Percentiles rank a stretch among this genome's conserved stretches.
Conservation (phyloP, 2,329 filamentous ascomycete genomes). For the Pseudogymnoascus sp. region DNA sequence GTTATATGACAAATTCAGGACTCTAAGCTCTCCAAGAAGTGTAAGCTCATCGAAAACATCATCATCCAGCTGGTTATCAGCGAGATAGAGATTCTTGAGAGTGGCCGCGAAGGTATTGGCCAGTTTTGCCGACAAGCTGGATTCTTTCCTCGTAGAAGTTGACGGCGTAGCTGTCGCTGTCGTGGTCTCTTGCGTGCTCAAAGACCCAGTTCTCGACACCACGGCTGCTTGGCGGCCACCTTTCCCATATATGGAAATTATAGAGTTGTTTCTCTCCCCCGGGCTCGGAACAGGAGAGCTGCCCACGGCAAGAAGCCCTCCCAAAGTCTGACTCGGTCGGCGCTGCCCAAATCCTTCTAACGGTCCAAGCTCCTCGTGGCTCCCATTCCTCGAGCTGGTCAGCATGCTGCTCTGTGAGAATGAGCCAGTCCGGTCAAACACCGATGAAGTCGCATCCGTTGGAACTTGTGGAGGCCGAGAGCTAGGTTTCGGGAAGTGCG, state of each 20-base stretch:
- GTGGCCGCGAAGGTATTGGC: slow-evolving; percentile 84
- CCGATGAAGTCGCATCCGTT: slow-evolving; percentile 36
- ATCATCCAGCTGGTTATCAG: slow-evolving; percentile 89
- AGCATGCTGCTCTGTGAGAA: slow-evolving; percentile 15
- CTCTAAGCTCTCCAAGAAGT: slow-evolving; percentile 71
- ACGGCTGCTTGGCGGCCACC: slow-evolving; percentile 80
- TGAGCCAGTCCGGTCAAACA: slow-evolving; percentile 8
- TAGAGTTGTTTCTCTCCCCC: slow-evolving; percentile 69
- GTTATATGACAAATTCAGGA: slow-evolving; percentile 93
- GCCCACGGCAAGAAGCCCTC: slow-evolving; percentile 66
- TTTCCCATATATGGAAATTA: slow-evolving; percentile 72
- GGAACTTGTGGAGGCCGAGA: slow-evolving; percentile 60
- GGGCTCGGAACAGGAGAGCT: slow-evolving; percentile 58
- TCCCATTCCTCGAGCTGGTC: slow-evolving; percentile 53
- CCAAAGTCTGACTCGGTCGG: slow-evolving; percentile 78
- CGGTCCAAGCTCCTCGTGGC: slow-evolving; percentile 69
- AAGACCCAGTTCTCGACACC: slow-evolving; percentile 59
- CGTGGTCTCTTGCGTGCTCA: slow-evolving; percentile 28
- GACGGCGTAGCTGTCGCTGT: slow-evolving; percentile 40
- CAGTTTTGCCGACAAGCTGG: slow-evolving; percentile 70
- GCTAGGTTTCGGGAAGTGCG: slow-evolving; percentile 80
- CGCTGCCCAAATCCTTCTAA: slow-evolving; percentile 57
- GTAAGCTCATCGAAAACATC: slow-evolving; percentile 91
- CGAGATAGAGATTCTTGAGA: slow-evolving; percentile 75
- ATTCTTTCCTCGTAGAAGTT: slow-evolving; percentile 71